phyloP scores from a whole-genome alignment of 1,284 basidiomycete species.

The Vanrija sp. region DNA sequence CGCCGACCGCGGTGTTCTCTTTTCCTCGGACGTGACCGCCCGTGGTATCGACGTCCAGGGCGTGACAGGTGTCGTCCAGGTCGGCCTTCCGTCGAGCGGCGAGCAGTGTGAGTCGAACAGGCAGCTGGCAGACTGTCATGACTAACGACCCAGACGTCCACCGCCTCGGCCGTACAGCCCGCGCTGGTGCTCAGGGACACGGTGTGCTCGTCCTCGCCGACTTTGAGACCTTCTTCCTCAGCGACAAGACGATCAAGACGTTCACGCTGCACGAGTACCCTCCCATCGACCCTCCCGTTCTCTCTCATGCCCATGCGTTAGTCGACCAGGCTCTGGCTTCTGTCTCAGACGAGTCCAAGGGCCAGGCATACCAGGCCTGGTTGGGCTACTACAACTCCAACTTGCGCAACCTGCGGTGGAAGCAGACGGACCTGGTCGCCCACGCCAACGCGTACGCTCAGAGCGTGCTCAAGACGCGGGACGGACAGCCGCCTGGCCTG shows the following conservation, averaged over 20 bases:
- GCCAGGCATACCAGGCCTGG: slow-evolving; percentile 56
- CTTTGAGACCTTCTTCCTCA: slow-evolving; percentile 59
- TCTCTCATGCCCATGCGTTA: slow-evolving; percentile 11
- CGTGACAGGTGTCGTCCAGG: slow-evolving; percentile 56
- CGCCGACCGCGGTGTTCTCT: slow-evolving; percentile 52
- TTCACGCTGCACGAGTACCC: slow-evolving; percentile 50
- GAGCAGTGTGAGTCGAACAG: slow-evolving; percentile 47
- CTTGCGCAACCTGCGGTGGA: slow-evolving; percentile 51
- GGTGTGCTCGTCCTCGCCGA: slow-evolving; percentile 61
- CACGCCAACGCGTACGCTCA: slow-evolving; percentile 54
- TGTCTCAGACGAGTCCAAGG: slow-evolving; percentile 50
- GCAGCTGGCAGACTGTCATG: neutral
- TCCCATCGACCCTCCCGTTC: slow-evolving; percentile 6
- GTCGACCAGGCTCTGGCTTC: slow-evolving; percentile 38
- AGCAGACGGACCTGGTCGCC: slow-evolving; percentile 51
- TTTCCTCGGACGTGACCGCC: slow-evolving; percentile 55
- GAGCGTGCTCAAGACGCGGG: slow-evolving; percentile 51
- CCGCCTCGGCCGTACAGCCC: slow-evolving; percentile 54
- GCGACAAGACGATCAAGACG: slow-evolving; percentile 48
- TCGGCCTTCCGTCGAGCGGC: slow-evolving; percentile 50
- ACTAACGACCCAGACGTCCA: slow-evolving; percentile 40
- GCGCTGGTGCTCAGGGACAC: slow-evolving; percentile 53
- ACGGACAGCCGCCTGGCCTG: slow-evolving; percentile 50
- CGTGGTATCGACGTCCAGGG: slow-evolving; percentile 53
- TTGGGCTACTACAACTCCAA: slow-evolving; percentile 61